Base-by-base conservation (phyloP, 176 grass and related monocot genomes). In the Avena eriantha region DNA sequence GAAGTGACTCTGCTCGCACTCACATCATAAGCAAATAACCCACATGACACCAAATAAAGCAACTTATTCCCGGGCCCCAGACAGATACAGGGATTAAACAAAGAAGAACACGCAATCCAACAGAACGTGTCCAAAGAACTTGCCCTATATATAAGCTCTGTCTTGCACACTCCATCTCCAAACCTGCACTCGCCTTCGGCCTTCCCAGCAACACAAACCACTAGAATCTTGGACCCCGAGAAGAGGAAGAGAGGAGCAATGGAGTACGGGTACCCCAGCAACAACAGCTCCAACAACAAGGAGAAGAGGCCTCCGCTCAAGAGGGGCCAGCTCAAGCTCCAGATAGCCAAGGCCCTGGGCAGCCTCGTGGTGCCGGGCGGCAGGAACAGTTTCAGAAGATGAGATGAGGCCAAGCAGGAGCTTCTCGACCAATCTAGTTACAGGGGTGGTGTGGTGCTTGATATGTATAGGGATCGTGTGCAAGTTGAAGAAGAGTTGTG, bases 251-350 rank as follows among this genome's bases (percentile, higher is more conserved):
- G 36, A 66, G 56, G 8, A 21, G 53, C 81, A 84, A 88, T 91
- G 89, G 89, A 85, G 85, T 55, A 87, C 84, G 21, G 75, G 76
- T 71, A 39, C 83, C 54, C 79, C 23, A 73, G 29, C 86, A 89
- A n/a, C 86, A 89, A 23, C 48, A 18, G 65, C 58, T 4, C 51
- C 84, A 8, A 3, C 73, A 43, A 12, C 41, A 87, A 90, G 76
- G 75, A 84, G 80, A 92, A 65, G 84, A 84, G 76, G 84, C 84
- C 87, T 19, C 75, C 87, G 48, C 80, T 92, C 16, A 92, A 89
- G 90, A 86, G 90, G 49, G 87, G 91, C 29, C 91, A 92, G 87
- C 91, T 92, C 43, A 89, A 87, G 84, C 9, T 89, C 68, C 87
- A 78, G 29, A 92, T 92, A 2, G 79, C 84, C 21, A 89, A 4